phyloP scores from a whole-genome alignment of 225 moss, liverwort and hornwort genomes.

The Rhytidiadelphus loreus region DNA sequence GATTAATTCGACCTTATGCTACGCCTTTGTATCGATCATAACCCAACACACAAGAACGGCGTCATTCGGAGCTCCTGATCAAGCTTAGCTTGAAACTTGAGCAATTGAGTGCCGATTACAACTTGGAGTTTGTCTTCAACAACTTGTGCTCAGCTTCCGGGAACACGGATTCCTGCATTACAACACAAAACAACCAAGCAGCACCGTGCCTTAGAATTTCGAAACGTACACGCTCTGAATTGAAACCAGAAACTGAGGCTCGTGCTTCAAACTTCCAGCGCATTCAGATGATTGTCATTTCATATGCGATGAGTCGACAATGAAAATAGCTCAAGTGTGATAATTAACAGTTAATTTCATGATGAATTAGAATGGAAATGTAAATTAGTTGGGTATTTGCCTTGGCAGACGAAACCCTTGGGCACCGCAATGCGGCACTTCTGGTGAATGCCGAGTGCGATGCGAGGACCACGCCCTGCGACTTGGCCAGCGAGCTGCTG shows the following conservation, averaged over 20 bases:
- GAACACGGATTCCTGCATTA: neutral
- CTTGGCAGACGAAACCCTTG: slow-evolving; percentile 11
- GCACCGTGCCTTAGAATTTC: neutral
- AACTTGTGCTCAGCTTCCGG: neutral
- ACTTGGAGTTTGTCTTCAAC: neutral
- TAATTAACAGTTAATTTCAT: neutral
- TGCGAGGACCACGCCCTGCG: slow-evolving; percentile 5
- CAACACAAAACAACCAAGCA: neutral
- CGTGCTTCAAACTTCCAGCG: neutral
- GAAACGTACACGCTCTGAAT: neutral
- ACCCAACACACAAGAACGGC: too few relatives aligned
- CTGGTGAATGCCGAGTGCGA: slow-evolving; percentile 1
- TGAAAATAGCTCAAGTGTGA: neutral
- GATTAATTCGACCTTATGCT: too few relatives aligned
- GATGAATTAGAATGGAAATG: neutral
- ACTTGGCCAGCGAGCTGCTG: neutral
- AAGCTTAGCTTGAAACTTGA: neutral
- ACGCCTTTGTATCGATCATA: too few relatives aligned
- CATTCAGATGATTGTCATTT: neutral
- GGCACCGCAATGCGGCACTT: slow-evolving; percentile 18
- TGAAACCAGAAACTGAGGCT: neutral
- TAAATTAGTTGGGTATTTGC: neutral
- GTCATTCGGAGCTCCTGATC: too few relatives aligned
- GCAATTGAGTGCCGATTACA: neutral
- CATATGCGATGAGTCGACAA: neutral